Conservation (phyloP, 768 basidiomycete species). For the Mycena epipterygia region DNA sequence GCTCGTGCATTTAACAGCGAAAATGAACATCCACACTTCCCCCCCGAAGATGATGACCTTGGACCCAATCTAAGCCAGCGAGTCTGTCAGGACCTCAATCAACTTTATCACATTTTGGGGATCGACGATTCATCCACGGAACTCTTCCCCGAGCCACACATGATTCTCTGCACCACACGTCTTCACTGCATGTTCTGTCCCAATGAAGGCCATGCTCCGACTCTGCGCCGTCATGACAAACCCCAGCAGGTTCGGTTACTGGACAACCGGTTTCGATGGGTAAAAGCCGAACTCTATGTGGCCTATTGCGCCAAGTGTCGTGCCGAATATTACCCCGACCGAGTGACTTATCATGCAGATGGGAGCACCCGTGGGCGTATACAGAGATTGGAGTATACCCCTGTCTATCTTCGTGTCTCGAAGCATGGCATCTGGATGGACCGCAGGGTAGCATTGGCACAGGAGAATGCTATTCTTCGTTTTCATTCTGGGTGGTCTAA, state of each 20-base stretch:
- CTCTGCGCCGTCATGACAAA: background rate
- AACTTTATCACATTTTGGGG: background rate
- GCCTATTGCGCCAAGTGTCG: constrained; percentile 34
- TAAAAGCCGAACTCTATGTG: constrained; percentile 6
- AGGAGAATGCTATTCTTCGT: constrained; percentile 40
- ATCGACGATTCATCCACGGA: background rate
- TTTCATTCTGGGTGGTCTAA: constrained; percentile 45
- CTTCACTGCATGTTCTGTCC: constrained; percentile 3
- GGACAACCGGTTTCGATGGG: background rate
- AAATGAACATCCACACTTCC: constrained; percentile 22
- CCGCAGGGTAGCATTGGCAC: constrained; percentile 37
- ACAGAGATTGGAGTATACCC: constrained; percentile 34
- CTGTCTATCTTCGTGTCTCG: constrained; percentile 41
- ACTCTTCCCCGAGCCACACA: constrained; percentile 1
- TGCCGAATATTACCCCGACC: constrained; percentile 40
- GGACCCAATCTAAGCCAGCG: background rate
- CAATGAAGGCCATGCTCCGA: background rate
- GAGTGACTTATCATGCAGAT: constrained; percentile 26
- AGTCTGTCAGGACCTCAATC: background rate
- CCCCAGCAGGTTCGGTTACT: background rate
- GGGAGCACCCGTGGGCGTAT: background rate
- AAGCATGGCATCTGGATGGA: constrained; percentile 45
- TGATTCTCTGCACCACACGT: constrained; percentile 1
- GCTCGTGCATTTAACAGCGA: background rate
- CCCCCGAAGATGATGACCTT: background rate